Percentiles rank a stretch among this genome's conserved stretches.
Conservation (phyloP, 306 rosid genomes). For the Rosa lucieae region DNA sequence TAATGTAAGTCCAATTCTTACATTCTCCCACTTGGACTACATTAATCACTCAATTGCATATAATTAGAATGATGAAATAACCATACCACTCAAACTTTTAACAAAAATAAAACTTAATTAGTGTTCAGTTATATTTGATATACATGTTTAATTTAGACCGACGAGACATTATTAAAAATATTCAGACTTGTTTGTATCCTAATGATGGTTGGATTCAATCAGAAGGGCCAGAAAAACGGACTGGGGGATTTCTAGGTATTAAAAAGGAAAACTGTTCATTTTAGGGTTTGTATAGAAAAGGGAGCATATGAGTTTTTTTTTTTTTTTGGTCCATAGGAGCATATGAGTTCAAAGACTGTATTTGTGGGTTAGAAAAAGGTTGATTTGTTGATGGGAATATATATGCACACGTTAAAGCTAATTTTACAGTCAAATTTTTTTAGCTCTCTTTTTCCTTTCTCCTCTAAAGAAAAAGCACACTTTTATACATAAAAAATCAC, state of each 20-base stretch:
- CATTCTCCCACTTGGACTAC: too few species aligned
- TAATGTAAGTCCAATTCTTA: too few species aligned
- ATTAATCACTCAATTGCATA: too few species aligned
- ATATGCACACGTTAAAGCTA: constrained; percentile 62
- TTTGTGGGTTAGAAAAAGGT: constrained; percentile 35
- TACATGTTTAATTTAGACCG: background rate
- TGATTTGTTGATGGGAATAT: constrained; percentile 57
- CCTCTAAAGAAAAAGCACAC: constrained; percentile 18
- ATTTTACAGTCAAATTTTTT: constrained; percentile 26
- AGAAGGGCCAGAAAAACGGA: background rate
- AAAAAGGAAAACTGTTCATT: background rate
- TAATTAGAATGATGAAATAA: too few species aligned
- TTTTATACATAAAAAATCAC: background rate
- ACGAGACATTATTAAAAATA: background rate
- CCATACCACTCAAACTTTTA: too few species aligned
- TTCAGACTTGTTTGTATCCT: background rate
- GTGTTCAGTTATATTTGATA: background rate
- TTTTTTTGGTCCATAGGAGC: too few species aligned
- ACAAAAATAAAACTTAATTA: too few species aligned
- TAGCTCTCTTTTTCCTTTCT: constrained; percentile 13
- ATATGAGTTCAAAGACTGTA: constrained; percentile 35
- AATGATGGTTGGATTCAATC: background rate
- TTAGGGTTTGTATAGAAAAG: constrained; percentile 30
- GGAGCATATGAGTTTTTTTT: constrained; percentile 11
- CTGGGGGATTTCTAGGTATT: background rate